A percentile compares a stretch with the other conserved stretches of the same genome.
Evolutionary conservation across 768 basidiomycete genomes (phyloP).

Genomic region (Lactarius sp.): DNA sequence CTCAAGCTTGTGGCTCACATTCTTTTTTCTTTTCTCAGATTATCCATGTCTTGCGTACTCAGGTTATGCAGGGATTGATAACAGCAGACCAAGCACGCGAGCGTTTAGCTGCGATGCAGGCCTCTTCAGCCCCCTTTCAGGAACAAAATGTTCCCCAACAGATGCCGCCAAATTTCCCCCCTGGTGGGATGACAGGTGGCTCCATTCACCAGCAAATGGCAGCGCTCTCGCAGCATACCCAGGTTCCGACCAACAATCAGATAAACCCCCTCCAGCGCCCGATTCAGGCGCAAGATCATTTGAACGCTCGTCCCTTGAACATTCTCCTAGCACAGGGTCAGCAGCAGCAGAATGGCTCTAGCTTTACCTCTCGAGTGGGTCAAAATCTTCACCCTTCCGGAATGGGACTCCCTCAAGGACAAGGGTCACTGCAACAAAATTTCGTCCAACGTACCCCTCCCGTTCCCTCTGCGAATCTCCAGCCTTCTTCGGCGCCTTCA

Average conservation of each 20-base stretch:
- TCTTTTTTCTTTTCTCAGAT: conserved; percentile 2
- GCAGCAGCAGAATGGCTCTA: conserved; percentile 11
- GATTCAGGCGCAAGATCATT: conserved; percentile 12
- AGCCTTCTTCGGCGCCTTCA: conserved; percentile 1
- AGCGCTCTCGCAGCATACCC: conserved; percentile 6
- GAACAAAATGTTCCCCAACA: conserved; percentile 14
- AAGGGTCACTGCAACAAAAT: conserved; percentile 9
- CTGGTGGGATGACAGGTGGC: neutral
- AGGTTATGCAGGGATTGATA: conserved; percentile 7
- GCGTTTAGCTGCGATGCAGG: conserved; percentile 1
- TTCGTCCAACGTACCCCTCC: conserved; percentile 14
- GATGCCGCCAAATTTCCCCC: conserved; percentile 1
- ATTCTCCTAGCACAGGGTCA: conserved; percentile 9
- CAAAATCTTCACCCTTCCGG: conserved; percentile 16
- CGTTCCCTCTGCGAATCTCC: neutral
- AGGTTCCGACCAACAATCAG: neutral
- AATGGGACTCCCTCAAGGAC: conserved; percentile 15
- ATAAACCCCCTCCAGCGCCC: conserved; percentile 9
- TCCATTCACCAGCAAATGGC: conserved; percentile 12
- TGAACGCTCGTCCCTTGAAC: conserved; percentile 2
- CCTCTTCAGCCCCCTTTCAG: conserved; percentile 2
- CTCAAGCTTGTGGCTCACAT: neutral
- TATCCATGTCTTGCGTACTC: neutral
- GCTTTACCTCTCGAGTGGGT: conserved; percentile 7
- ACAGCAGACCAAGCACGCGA: conserved; percentile 13